A percentile compares a stretch with the other conserved stretches of the same genome.
phyloP scores from a whole-genome alignment of 306 rosid species.

The Dalbergia cultrata region DNA sequence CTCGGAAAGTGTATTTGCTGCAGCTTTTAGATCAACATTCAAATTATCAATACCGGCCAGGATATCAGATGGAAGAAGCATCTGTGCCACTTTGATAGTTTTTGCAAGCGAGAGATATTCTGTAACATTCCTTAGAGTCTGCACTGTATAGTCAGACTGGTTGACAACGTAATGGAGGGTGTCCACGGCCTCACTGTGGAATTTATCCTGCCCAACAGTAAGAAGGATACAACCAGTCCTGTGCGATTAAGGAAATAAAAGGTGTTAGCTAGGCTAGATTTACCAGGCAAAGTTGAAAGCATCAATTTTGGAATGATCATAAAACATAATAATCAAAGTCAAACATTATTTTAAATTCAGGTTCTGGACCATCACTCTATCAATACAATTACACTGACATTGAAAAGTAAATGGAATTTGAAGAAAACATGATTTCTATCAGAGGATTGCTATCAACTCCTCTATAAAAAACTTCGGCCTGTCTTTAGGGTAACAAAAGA shows the following conservation, averaged over 20 bases:
- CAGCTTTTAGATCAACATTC: conserved; percentile 69
- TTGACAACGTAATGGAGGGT: conserved; percentile 81
- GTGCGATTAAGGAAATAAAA: conserved; percentile 37
- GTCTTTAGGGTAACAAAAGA: not conserved
- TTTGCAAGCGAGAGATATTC: conserved; percentile 84
- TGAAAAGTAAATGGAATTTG: not conserved
- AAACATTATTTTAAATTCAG: not conserved
- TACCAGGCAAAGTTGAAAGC: not conserved
- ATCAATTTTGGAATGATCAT: conserved; percentile 15
- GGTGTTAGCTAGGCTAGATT: conserved; percentile 32
- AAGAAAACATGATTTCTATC: conserved; percentile 15
- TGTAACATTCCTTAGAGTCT: conserved; percentile 84
- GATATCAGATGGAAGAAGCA: conserved; percentile 80
- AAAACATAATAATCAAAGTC: not conserved
- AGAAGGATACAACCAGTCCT: conserved; percentile 84
- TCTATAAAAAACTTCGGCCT: not conserved
- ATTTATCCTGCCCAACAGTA: conserved; percentile 79
- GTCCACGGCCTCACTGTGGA: conserved; percentile 70
- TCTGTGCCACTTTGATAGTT: conserved; percentile 77
- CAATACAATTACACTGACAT: not conserved
- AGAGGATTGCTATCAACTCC: not conserved
- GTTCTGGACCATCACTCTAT: not conserved
- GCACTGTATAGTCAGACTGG: conserved; percentile 83
- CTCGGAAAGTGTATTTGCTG: conserved; percentile 70
- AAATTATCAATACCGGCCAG: conserved; percentile 79